A percentile compares a stretch with the other conserved stretches of the same genome.
Conservation (phyloP, 257 asterid species). For the Salvia miltiorrhiza region DNA sequence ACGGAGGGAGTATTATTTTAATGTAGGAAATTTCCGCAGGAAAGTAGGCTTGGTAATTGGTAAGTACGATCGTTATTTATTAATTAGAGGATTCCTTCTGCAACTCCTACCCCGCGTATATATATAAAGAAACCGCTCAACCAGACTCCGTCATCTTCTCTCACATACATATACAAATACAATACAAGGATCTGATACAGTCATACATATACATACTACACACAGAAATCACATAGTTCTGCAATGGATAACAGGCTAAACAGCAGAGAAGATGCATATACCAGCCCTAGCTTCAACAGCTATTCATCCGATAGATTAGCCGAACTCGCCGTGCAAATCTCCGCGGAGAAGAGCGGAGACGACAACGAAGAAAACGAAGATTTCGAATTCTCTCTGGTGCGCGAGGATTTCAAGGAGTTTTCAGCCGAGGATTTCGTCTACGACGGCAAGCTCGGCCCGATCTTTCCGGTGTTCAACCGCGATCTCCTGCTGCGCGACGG, state of each 20-base stretch:
- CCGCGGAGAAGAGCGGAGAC: constrained; percentile 13
- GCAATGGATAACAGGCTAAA: constrained; percentile 23
- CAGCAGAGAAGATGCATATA: constrained; percentile 14
- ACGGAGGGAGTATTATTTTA: background rate
- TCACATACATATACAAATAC: background rate
- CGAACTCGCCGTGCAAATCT: constrained; percentile 17
- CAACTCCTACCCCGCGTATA: constrained; percentile 23
- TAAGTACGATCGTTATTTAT: background rate
- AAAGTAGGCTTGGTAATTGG: background rate
- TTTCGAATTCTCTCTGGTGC: constrained; percentile 41
- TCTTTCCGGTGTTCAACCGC: constrained; percentile 45
- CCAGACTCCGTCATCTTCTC: background rate
- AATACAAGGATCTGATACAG: background rate
- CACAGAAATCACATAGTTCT: background rate
- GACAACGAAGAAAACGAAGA: background rate
- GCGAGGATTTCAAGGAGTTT: constrained; percentile 20
- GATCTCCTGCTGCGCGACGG: constrained; percentile 18
- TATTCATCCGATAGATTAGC: constrained; percentile 34
- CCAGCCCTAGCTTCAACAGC: constrained; percentile 46
- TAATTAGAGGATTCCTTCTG: background rate
- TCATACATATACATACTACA: background rate
- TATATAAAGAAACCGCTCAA: background rate
- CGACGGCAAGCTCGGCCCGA: constrained; percentile 30
- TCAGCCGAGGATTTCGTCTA: constrained; percentile 17
- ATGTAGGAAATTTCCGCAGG: background rate